phyloP scores from a whole-genome alignment of 2,329 filamentous ascomycete genomes.

The Exophiala mesophila region DNA sequence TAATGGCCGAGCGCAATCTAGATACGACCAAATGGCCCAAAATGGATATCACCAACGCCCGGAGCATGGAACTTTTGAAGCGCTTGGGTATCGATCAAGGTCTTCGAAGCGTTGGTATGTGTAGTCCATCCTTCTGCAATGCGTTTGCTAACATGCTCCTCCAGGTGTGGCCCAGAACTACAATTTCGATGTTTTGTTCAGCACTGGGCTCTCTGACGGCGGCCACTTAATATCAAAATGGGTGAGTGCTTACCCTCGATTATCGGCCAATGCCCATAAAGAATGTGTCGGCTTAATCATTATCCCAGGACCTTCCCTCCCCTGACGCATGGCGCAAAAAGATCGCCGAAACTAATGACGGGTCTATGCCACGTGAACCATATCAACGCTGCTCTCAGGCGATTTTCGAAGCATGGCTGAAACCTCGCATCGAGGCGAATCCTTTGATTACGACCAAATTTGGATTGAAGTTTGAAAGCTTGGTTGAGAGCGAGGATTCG shows the following conservation, averaged over 20 bases:
- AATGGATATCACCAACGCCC: conserved; percentile 35
- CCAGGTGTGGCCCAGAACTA: conserved; percentile 4
- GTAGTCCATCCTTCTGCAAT: neutral
- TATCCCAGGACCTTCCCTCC: conserved; percentile 2
- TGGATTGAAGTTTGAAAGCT: conserved; percentile 27
- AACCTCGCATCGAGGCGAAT: conserved; percentile 21
- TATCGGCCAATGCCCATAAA: neutral
- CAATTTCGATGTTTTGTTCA: conserved; percentile 7
- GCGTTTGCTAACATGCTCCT: neutral
- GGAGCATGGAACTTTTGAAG: conserved; percentile 33
- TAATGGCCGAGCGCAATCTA: conserved; percentile 28
- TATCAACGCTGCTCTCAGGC: conserved; percentile 32
- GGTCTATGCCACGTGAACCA: conserved; percentile 31
- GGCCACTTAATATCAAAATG: conserved; percentile 3
- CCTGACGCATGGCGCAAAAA: conserved; percentile 13
- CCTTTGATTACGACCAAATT: conserved; percentile 27
- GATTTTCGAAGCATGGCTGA: conserved; percentile 35
- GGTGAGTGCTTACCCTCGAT: conserved; percentile 1
- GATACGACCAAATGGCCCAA: conserved; percentile 35
- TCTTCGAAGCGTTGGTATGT: conserved; percentile 1
- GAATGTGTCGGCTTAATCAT: neutral
- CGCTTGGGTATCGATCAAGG: conserved; percentile 1
- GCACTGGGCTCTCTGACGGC: conserved; percentile 4
- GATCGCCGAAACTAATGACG: conserved; percentile 31
- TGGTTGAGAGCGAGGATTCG: conserved; percentile 19